These are phyloP conservation scores for Paramecium octaurelia DNA, from an alignment of 73 alveolate species.

Conservation along the genomic window DNA sequence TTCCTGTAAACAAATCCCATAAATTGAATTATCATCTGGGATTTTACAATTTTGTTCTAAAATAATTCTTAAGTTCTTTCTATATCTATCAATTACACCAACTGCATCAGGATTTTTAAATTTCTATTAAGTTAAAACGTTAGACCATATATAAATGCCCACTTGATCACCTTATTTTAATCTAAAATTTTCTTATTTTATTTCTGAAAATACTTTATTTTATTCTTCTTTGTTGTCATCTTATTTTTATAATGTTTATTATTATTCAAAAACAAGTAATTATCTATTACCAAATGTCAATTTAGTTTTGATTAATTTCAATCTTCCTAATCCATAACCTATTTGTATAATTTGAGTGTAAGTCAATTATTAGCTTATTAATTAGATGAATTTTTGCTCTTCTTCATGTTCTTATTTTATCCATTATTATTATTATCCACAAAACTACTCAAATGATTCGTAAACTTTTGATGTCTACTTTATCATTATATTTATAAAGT, in stretches of 20 bases:
- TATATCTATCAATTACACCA: constrained; percentile 32
- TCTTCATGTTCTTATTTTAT: constrained; percentile 33
- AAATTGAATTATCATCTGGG: not conserved
- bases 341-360: not conserved
- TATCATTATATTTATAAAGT: not conserved
- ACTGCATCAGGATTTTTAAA: not conserved
- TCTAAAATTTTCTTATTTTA: not conserved
- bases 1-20: not conserved
- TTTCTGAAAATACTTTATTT: not conserved
- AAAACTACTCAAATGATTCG: not conserved
- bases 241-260: not conserved
- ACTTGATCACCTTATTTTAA: constrained; percentile 39
- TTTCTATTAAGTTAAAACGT: not conserved
- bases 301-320: not conserved
- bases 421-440: not conserved
- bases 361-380: not conserved
- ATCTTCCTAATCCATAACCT: not conserved
- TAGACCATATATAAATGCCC: not conserved
- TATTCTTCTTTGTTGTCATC: not conserved
- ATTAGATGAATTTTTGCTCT: not conserved
- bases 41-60: not conserved
- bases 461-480: not conserved
- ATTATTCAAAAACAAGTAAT: not conserved
- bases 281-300: constrained; percentile 1
- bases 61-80: not conserved